phyloP scores from a whole-genome alignment of 192 early-diverging fungal species.

The Ambispora gerdemannii region DNA sequence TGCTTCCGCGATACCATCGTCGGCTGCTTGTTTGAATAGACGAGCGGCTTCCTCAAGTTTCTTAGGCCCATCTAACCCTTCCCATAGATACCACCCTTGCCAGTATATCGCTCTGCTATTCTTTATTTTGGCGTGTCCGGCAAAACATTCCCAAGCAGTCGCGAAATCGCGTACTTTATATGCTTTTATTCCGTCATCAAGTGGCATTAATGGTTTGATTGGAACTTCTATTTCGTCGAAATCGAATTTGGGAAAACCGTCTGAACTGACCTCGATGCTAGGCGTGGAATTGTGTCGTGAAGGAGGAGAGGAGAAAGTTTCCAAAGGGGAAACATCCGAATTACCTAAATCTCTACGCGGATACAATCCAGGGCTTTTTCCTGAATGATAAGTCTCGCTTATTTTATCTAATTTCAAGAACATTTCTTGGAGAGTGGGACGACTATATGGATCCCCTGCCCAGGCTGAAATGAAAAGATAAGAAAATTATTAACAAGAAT shows the following conservation, averaged over 20 bases:
- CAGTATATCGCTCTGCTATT: slow-evolving; percentile 27
- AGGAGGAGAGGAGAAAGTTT: background rate
- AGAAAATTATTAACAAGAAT: background rate
- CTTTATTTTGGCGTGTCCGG: slow-evolving; percentile 2
- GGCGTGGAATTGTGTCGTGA: background rate
- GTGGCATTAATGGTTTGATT: slow-evolving; percentile 1
- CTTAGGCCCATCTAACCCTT: slow-evolving; percentile 23
- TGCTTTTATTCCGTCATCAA: slow-evolving; percentile 24
- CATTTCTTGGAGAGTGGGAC: background rate
- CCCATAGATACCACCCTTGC: slow-evolving; percentile 27
- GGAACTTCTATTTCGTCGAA: background rate
- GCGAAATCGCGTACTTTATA: slow-evolving; percentile 5
- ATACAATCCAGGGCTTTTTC: background rate
- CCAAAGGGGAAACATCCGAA: background rate
- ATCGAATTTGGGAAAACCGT: background rate
- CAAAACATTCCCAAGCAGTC: slow-evolving; percentile 24
- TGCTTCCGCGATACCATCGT: slow-evolving; percentile 25
- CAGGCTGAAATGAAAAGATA: slow-evolving; percentile 6
- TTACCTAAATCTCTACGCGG: background rate
- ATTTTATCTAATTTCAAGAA: background rate
- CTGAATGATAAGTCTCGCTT: background rate
- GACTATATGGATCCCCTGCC: slow-evolving; percentile 9
- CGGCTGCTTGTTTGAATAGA: slow-evolving; percentile 26
- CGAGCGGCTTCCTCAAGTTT: slow-evolving; percentile 12
- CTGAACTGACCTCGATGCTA: background rate